Evolutionary conservation across 345 rosid genomes (phyloP).

Genomic region (Ricinus communis): DNA sequence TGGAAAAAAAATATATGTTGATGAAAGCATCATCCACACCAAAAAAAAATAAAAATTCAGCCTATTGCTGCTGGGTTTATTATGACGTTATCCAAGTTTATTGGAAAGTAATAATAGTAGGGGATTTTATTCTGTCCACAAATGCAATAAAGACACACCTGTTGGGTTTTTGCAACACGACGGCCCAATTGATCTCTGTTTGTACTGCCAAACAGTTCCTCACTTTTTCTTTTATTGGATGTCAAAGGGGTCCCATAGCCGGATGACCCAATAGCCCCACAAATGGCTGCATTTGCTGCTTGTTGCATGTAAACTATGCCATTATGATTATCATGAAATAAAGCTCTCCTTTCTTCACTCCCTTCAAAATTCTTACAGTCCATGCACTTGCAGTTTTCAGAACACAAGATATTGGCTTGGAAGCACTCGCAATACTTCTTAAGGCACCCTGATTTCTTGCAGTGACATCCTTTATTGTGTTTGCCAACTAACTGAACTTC

Average conservation of each 20-base stretch:
- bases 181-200: slow-evolving; percentile 30
- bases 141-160: slow-evolving; percentile 29
- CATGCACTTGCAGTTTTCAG: slow-evolving; percentile 80
- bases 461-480: slow-evolving; percentile 87
- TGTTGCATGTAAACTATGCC: slow-evolving; percentile 48
- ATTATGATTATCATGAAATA: slow-evolving; percentile 46
- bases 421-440: slow-evolving; percentile 94
- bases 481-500: slow-evolving; percentile 53
- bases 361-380: slow-evolving; percentile 84
- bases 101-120: neutral
- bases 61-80: neutral
- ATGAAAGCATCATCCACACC: neutral
- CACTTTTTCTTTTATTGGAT: slow-evolving; percentile 57
- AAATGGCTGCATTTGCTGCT: slow-evolving; percentile 71
- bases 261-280: slow-evolving; percentile 60
- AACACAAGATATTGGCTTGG: slow-evolving; percentile 77
- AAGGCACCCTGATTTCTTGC: slow-evolving; percentile 88
- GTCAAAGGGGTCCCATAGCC: slow-evolving; percentile 44
- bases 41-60: neutral
- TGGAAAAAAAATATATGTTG: neutral
- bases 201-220: slow-evolving; percentile 35
- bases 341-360: slow-evolving; percentile 60
- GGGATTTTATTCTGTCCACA: neutral
- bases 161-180: slow-evolving; percentile 28
- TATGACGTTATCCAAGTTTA: neutral